Evolutionary conservation across 164 flowering plant species (phyloP).

Genomic region (Stephania cephalantha): DNA sequence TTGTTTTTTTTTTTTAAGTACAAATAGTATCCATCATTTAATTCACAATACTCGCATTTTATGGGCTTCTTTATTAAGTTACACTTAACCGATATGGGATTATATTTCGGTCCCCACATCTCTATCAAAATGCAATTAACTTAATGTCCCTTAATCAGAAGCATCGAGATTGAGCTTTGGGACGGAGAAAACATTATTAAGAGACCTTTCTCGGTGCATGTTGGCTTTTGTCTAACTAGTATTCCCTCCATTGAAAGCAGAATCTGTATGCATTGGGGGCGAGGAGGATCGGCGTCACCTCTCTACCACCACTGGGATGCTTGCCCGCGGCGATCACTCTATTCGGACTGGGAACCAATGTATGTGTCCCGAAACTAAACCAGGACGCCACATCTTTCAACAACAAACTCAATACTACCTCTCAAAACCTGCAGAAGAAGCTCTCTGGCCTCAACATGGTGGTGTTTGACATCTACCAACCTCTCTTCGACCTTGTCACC

Average conservation of each 20-base stretch:
- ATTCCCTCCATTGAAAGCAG: conserved; percentile 26
- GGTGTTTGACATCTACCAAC: conserved; percentile 67
- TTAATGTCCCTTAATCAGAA: too few relatives aligned
- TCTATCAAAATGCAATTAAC: too few relatives aligned
- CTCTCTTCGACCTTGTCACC: conserved; percentile 56
- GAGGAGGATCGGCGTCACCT: conserved; percentile 72
- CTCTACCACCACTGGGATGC: conserved; percentile 79
- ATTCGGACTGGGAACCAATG: conserved; percentile 54
- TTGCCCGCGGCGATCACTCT: conserved; percentile 78
- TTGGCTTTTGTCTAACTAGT: too few relatives aligned
- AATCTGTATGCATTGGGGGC: conserved; percentile 59
- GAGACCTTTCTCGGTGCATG: too few relatives aligned
- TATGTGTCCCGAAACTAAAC: conserved; percentile 56
- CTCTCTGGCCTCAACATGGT: conserved; percentile 60
- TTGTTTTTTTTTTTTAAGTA: too few relatives aligned
- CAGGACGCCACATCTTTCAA: conserved; percentile 58
- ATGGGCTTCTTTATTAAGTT: too few relatives aligned
- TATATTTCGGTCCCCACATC: too few relatives aligned
- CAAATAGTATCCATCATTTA: too few relatives aligned
- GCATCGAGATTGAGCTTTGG: too few relatives aligned
- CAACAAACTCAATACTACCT: conserved; percentile 47
- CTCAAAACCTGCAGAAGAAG: conserved; percentile 30
- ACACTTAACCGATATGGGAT: too few relatives aligned
- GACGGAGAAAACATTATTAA: too few relatives aligned
- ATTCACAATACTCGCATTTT: too few relatives aligned